These are phyloP conservation scores for Tricholoma terreum DNA, from an alignment of 768 basidiomycete genomes.

Conservation along the genomic window DNA sequence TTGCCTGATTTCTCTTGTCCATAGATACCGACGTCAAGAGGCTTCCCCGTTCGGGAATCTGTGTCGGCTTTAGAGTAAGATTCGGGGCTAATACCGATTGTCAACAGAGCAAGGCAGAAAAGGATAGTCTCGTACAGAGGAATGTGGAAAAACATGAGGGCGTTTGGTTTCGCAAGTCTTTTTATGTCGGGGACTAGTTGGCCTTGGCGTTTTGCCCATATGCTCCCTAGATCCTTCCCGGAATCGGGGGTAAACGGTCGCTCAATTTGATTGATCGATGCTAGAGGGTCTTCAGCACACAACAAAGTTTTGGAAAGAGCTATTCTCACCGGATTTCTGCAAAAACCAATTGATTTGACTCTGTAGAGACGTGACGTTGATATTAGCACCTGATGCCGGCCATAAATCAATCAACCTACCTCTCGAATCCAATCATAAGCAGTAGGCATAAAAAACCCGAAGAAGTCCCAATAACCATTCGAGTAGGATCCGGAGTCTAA, in stretches of 20 bases:
- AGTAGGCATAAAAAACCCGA: conserved; percentile 61
- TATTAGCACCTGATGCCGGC: neutral
- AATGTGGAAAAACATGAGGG: conserved; percentile 97
- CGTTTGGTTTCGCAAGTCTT: conserved; percentile 88
- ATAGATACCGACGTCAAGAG: conserved; percentile 67
- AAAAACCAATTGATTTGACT: conserved; percentile 91
- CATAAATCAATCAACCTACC: conserved; percentile 30
- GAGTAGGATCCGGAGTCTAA: conserved; percentile 84
- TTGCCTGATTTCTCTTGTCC: conserved; percentile 58
- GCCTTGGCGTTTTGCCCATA: conserved; percentile 61
- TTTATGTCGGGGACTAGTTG: conserved; percentile 54
- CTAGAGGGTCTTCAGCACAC: conserved; percentile 23
- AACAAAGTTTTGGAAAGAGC: neutral
- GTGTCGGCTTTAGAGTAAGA: conserved; percentile 69
- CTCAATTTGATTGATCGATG: conserved; percentile 66
- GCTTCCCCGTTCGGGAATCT: conserved; percentile 53
- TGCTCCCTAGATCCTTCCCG: conserved; percentile 60
- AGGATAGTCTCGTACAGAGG: conserved; percentile 59
- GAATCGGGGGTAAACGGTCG: conserved; percentile 84
- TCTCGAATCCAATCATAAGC: conserved; percentile 86
- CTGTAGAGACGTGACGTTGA: conserved; percentile 27
- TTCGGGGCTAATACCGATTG: conserved; percentile 52
- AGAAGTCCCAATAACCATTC: conserved; percentile 54
- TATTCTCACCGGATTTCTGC: conserved; percentile 60
- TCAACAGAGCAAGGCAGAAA: neutral